Evolutionary conservation across 768 basidiomycete genomes (phyloP), one percentile per base, ranked within the genome.

Genomic region (Mycena pura): DNA sequence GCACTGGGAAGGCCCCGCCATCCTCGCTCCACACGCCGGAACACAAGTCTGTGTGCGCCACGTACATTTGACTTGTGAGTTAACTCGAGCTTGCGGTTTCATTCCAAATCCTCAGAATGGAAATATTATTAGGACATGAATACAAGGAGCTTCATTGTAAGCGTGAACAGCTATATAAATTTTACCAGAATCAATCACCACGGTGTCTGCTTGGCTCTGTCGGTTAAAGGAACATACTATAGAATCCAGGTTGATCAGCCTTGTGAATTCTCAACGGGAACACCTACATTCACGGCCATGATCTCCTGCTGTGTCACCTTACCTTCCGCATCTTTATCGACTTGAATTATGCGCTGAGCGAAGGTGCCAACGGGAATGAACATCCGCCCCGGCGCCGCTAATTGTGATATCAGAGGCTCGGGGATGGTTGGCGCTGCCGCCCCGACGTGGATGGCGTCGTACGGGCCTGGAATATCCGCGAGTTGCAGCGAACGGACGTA

Each of bases 391-490:
- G 90, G 90, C 2, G 73, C 71, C 25, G 88, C 88, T 3, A 95
- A 86, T 69, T 96, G 95, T 14, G 91, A 86, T 27, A 98, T 73
- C 1, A 99, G 83, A 0, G 81, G 73, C 21, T 83, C 73, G 0
- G 96, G 95, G 14, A 95, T 75, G 0, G 69, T 80, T 0, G 92
- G 90, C 0, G 96, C 88, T 0, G 96, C 96, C 0, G 96, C 96
- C 4, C 96, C 96, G 34, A 98, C 96, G 66, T 99, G 96, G 48
- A 98, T 97, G 0, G 86, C 89, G 62, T 93, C 84, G 70, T 88
- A 94, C 0, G 90, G 91, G 3, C 81, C 88, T 86, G 60, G 44
- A 6, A 17, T 11, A 14, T 6, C n/a, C 5, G 17, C 5, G 13
- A 17, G 22, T 17, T 27, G n/a, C n/a, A 54, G 2, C 19, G n/a